phyloP scores from a whole-genome alignment of 1,284 basidiomycete species.

The Inonotus hispidus region DNA sequence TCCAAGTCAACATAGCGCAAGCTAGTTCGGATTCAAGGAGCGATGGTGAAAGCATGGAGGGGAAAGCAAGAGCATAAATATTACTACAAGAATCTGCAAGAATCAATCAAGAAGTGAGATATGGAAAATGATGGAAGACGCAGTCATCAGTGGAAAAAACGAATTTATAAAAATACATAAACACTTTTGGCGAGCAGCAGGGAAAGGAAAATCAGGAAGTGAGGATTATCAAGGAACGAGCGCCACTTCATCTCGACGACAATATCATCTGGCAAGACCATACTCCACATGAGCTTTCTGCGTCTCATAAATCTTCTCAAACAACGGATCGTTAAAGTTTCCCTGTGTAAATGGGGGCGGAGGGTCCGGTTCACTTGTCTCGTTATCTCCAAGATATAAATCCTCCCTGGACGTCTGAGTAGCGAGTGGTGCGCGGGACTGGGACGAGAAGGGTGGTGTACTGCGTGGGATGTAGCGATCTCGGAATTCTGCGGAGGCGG shows the following conservation, averaged over 20 bases:
- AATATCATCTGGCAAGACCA: not conserved
- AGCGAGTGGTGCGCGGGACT: not conserved
- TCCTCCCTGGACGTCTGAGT: not conserved
- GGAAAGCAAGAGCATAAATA: not conserved
- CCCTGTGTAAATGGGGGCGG: slow-evolving; percentile 11
- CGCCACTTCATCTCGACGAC: not conserved
- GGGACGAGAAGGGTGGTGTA: not conserved
- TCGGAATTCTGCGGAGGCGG: slow-evolving; percentile 46
- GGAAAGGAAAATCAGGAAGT: too few relatives aligned
- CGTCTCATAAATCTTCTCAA: slow-evolving; percentile 13
- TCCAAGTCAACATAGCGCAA: not conserved
- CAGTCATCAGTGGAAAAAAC: not conserved
- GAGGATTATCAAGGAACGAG: too few relatives aligned
- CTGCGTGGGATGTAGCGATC: not conserved
- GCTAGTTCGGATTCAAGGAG: not conserved
- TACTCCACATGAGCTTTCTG: slow-evolving; percentile 3
- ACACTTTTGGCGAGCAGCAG: not conserved
- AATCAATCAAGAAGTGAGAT: not conserved
- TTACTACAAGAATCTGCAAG: too few relatives aligned
- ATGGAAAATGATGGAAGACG: not conserved
- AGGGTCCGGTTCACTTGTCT: not conserved
- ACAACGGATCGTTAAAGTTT: slow-evolving; percentile 5
- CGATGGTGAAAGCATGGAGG: not conserved
- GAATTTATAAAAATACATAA: not conserved
- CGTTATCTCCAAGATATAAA: not conserved